phyloP scores from a whole-genome alignment of 1,284 basidiomycete genomes.

The Tilletia indica region DNA sequence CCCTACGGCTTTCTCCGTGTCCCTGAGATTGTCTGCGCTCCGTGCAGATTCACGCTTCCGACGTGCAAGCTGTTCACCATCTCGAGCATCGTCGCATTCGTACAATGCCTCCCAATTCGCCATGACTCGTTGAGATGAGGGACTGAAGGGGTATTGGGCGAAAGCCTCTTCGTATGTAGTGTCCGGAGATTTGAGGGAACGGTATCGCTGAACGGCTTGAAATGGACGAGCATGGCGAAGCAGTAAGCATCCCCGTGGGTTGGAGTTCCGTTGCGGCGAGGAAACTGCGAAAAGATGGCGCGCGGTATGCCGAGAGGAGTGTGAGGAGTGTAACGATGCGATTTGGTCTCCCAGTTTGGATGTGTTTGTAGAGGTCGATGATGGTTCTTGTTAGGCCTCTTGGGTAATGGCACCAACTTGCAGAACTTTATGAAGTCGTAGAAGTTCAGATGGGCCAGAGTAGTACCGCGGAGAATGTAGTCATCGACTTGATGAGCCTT shows the following conservation, averaged over 20 bases:
- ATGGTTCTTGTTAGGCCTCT: background rate
- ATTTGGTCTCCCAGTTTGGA: background rate
- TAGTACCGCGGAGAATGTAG: background rate
- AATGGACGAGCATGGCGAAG: background rate
- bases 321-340: background rate
- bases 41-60: background rate
- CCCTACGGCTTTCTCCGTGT: too few relatives aligned
- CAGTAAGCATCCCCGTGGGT: background rate
- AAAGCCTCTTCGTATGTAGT: background rate
- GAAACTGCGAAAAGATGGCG: background rate
- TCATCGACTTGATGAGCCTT: background rate
- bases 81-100: background rate
- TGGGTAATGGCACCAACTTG: background rate
- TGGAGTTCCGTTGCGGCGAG: background rate
- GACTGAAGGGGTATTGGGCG: background rate
- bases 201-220: background rate
- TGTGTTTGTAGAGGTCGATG: background rate
- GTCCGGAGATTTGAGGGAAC: background rate
- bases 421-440: background rate
- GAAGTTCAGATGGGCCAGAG: background rate
- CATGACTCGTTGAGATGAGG: too few relatives aligned
- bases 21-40: background rate
- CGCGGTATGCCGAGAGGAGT: background rate
- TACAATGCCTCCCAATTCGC: background rate
- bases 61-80: background rate